Conservation (phyloP, 78 protist genomes). For the Isochrysis galbana region DNA sequence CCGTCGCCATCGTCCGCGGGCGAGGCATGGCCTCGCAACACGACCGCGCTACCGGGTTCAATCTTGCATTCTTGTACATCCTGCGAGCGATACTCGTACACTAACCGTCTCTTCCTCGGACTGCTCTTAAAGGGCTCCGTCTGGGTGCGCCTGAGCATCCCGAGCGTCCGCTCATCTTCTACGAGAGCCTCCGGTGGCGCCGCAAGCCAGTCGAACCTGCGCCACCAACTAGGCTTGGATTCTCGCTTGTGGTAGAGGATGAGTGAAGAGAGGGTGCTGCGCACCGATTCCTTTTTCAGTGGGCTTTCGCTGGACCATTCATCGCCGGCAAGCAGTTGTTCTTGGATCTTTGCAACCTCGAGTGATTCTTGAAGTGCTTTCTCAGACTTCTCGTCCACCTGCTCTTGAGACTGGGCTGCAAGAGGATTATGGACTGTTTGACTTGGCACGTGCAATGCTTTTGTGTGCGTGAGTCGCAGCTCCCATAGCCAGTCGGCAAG, state of each 20-base stretch:
- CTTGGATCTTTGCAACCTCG: not conserved
- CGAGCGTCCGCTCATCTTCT: not conserved
- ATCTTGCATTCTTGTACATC: not conserved
- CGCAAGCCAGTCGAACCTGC: not conserved
- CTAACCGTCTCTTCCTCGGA: not conserved
- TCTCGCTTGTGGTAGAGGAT: not conserved
- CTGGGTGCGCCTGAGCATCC: not conserved
- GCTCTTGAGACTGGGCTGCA: not conserved
- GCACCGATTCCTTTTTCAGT: not conserved
- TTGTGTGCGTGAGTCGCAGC: not conserved
- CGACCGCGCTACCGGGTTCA: not conserved
- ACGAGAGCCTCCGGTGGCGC: not conserved
- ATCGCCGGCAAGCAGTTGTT: not conserved
- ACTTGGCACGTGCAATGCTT: not conserved
- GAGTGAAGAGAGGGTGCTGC: not conserved
- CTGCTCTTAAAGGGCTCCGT: not conserved
- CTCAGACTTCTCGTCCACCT: too few species aligned
- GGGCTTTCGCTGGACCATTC: not conserved
- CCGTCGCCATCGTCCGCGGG: not conserved
- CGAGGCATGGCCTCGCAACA: not conserved
- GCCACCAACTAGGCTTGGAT: not conserved
- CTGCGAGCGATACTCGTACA: not conserved
- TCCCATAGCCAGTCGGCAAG: constrained; percentile 1
- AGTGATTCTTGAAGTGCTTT: not conserved
- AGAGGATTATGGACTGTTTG: not conserved